These are phyloP conservation scores for Phaeosphaeria sp. DNA, from an alignment of 2,329 filamentous ascomycete species.

Conservation along the genomic window DNA sequence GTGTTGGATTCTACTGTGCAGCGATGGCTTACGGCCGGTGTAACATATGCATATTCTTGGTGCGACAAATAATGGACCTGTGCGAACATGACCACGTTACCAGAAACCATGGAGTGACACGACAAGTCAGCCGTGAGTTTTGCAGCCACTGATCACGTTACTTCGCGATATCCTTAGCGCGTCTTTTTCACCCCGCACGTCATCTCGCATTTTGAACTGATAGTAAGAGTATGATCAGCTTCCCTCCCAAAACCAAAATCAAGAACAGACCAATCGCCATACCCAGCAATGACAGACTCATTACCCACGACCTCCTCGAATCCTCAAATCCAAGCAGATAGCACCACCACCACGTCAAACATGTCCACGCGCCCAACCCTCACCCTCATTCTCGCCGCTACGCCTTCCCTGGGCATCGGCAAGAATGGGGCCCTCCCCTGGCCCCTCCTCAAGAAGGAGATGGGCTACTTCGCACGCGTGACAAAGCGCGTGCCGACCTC, in stretches of 20 bases:
- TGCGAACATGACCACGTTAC: not conserved
- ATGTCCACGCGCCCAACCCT: conserved; percentile 61
- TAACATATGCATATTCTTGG: conserved; percentile 26
- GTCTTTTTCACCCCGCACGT: conserved; percentile 14
- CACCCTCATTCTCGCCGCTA: conserved; percentile 93
- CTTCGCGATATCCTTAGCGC: conserved; percentile 27
- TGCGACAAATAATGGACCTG: conserved; percentile 12
- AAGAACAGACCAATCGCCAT: not conserved
- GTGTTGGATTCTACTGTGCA: conserved; percentile 22
- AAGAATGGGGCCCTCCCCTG: conserved; percentile 80
- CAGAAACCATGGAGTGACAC: too few relatives aligned
- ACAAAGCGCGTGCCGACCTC: conserved; percentile 69
- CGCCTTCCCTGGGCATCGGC: conserved; percentile 89
- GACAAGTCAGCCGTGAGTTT: too few relatives aligned
- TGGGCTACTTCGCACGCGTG: conserved; percentile 92
- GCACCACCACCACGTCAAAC: conserved; percentile 6
- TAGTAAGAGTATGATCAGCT: conserved; percentile 4
- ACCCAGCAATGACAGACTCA: conserved; percentile 13
- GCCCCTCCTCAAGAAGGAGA: conserved; percentile 87
- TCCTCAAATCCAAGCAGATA: not conserved
- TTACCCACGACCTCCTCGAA: not conserved
- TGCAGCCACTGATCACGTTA: conserved; percentile 23
- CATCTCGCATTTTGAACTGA: not conserved
- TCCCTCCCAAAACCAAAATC: not conserved
- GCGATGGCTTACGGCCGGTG: conserved; percentile 18